phyloP scores from a whole-genome alignment of 495 filamentous ascomycete species.

The Annulohypoxylon maeteangense region DNA sequence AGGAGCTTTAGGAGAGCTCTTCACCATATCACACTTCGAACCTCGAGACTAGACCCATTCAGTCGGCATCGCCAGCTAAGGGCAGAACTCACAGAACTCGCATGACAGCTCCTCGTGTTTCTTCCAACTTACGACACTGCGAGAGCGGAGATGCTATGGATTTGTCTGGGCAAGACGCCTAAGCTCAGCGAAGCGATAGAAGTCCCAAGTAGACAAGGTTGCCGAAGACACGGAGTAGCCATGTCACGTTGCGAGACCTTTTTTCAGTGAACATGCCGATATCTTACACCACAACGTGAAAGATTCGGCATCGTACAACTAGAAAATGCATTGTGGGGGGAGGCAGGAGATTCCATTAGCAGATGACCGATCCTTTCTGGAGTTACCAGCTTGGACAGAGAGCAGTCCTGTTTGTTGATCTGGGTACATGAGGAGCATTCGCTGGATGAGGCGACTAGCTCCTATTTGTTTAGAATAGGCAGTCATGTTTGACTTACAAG shows the following conservation, averaged over 20 bases:
- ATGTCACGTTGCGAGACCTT: constrained; percentile 1
- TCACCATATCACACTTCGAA: not conserved
- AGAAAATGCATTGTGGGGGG: not conserved
- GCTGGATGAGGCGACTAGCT: not conserved
- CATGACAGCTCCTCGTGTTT: not conserved
- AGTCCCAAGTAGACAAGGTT: not conserved
- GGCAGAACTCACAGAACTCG: not conserved
- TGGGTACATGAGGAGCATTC: not conserved
- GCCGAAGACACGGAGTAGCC: not conserved
- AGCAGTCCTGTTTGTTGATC: not conserved
- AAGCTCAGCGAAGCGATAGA: not conserved
- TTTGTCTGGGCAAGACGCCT: not conserved
- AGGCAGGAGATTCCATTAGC: not conserved
- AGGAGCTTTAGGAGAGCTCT: constrained; percentile 51
- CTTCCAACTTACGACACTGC: not conserved
- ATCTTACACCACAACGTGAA: not conserved
- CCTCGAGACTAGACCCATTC: not conserved
- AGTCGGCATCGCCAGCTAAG: not conserved
- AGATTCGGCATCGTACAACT: not conserved
- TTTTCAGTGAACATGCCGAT: not conserved
- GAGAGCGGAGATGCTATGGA: not conserved
- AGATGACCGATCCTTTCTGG: not conserved
- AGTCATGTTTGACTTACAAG: not conserved
- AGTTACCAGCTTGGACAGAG: constrained; percentile 12
- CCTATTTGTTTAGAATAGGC: constrained; percentile 2